phyloP scores from a whole-genome alignment of 1,284 basidiomycete species.

The Phlebopus sp. region DNA sequence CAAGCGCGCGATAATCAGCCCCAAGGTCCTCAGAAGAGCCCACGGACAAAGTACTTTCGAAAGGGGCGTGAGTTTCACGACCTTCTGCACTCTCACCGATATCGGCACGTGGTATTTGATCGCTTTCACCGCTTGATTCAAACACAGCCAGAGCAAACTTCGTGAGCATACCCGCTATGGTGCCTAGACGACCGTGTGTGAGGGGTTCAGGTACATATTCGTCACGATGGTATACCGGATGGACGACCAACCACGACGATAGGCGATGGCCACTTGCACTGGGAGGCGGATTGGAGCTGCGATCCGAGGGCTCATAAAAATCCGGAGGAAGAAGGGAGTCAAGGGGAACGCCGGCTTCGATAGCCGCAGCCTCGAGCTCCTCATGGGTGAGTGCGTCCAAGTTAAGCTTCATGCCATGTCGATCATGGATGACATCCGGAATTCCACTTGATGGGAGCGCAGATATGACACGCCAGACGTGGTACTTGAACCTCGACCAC shows the following conservation, averaged over 20 bases:
- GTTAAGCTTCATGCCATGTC: constrained; percentile 53
- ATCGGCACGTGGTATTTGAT: background rate
- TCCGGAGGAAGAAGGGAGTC: constrained; percentile 44
- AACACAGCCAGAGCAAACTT: constrained; percentile 42
- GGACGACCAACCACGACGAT: constrained; percentile 18
- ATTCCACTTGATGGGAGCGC: constrained; percentile 7
- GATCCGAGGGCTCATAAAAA: constrained; percentile 27
- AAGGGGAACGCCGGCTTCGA: constrained; percentile 62
- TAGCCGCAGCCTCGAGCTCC: constrained; percentile 56
- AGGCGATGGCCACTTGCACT: constrained; percentile 2
- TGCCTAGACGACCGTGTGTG: constrained; percentile 41
- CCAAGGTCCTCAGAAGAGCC: constrained; percentile 10
- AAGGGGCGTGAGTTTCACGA: background rate
- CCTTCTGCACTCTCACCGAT: background rate
- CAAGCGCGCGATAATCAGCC: constrained; percentile 16
- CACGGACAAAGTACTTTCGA: constrained; percentile 10
- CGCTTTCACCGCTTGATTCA: constrained; percentile 9
- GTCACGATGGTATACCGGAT: constrained; percentile 21
- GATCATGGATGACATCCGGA: constrained; percentile 25
- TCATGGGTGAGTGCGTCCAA: constrained; percentile 49
- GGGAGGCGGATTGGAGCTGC: background rate
- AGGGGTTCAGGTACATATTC: constrained; percentile 21
- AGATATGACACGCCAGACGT: constrained; percentile 8
- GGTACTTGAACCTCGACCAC: constrained; percentile 12
- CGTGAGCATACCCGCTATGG: constrained; percentile 52